Evolutionary conservation across 2,329 filamentous ascomycete species (phyloP), one percentile per base, ranked within the genome.

Genomic region (Aspergillus pseudoterreus): DNA sequence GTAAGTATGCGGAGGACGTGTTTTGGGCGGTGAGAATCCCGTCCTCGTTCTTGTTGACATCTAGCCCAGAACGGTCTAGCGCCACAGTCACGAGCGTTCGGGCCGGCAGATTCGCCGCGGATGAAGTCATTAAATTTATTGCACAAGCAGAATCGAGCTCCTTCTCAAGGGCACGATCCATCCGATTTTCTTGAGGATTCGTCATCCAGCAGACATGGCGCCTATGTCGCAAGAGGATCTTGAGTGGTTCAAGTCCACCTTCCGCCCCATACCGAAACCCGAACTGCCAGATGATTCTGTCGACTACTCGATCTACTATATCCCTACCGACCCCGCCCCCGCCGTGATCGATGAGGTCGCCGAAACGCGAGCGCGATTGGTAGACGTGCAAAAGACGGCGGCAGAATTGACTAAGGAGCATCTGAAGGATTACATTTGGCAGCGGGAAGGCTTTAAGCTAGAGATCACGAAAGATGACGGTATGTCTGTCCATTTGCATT

Each of bases 381-480:
- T 89, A 51, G 74, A 80, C 17, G 78, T 96, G 9, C 84, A 90
- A 48, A 89, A 84, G 68, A 80, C 83, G 1, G 85, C 88, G 0
- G 72, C 80, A 2, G 78, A 83, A 24, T 71, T 94, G n/a, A 75
- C 75, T 22, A 83, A 82, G 41, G 75, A 79, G 2, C 73, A 90
- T 6, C 78, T 92, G n/a, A 85, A 83, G 59, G 86, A 89, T 55
- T 96, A 96, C 63, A 95, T 99, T 56, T 99, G 94, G 94, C 94
- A 99, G 68, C 83, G 91, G 11, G 91, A 96, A 48, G 74, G 78
- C 0, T 92, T 99, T 57, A 80, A 78, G n/a, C 73, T 96, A 5
- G 82, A 87, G 15, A 69, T 83, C 27, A 66, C 74, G 41, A 77
- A 77, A 77, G 63, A 86, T 77, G 71, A 86, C 62, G 83, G 85